These are phyloP conservation scores for Lithospermum erythrorhizon DNA, from an alignment of 257 asterid genomes.

Conservation along the genomic window DNA sequence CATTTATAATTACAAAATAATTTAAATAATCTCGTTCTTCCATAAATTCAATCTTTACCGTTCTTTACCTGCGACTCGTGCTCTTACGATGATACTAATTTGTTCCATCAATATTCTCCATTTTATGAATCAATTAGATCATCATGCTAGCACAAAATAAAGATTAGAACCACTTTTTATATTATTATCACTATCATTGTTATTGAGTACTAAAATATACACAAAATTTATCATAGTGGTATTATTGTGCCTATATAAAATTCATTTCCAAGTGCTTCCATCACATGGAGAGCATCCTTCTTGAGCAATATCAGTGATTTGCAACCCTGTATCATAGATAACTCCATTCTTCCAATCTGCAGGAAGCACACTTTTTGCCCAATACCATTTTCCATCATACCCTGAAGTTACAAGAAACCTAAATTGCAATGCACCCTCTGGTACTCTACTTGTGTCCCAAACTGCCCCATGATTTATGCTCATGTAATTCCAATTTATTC, in stretches of 20 bases:
- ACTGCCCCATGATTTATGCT: conserved; percentile 57
- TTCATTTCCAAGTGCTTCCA: conserved; percentile 29
- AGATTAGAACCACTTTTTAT: too few species aligned
- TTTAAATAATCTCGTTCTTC: too few species aligned
- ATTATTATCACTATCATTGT: too few species aligned
- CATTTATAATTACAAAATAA: too few species aligned
- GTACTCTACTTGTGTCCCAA: conserved; percentile 75
- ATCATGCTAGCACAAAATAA: too few species aligned
- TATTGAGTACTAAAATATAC: background rate
- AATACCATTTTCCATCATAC: conserved; percentile 58
- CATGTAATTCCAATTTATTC: conserved; percentile 51
- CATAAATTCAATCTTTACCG: too few species aligned
- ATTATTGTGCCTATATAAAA: background rate
- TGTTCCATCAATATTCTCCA: too few species aligned
- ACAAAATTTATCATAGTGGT: background rate
- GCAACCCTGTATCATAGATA: conserved; percentile 54
- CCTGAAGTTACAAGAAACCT: conserved; percentile 66
- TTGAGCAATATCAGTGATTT: conserved; percentile 62
- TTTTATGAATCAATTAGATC: too few species aligned
- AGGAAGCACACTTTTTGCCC: conserved; percentile 64
- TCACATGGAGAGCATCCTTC: conserved; percentile 64
- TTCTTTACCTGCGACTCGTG: too few species aligned
- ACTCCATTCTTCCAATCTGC: conserved; percentile 42
- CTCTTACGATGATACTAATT: too few species aligned
- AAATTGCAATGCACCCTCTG: conserved; percentile 56